Conservation (phyloP, 139 green algal species). For the Chlorella sp. region DNA sequence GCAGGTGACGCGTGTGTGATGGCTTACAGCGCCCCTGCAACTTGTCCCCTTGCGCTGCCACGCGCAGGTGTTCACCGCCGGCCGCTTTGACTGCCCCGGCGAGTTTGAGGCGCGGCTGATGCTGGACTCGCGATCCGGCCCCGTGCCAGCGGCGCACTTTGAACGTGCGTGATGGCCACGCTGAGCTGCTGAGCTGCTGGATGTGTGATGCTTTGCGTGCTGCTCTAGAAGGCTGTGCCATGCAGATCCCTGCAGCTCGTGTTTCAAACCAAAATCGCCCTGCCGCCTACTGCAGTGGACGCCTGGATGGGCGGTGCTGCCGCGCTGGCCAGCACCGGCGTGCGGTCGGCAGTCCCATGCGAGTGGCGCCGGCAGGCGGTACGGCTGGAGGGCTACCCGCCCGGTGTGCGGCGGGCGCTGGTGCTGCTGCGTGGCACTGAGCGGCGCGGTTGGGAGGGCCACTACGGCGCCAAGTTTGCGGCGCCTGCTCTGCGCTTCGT, state of each 20-base stretch:
- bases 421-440: slow-evolving; percentile 4
- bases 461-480: slow-evolving; percentile 4
- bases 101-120: not conserved
- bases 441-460: not conserved
- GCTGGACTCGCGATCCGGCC: not conserved
- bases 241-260: too few relatives aligned
- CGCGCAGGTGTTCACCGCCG: not conserved
- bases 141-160: not conserved
- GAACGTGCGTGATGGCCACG: not conserved
- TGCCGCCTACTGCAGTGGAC: not conserved
- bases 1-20: not conserved
- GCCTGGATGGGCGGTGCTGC: not conserved
- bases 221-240: too few relatives aligned
- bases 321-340: not conserved
- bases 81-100: slow-evolving; percentile 3
- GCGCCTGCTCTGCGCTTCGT: slow-evolving; percentile 4
- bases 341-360: not conserved
- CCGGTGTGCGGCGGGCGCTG: not conserved
- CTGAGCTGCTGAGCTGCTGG: not conserved
- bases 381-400: not conserved
- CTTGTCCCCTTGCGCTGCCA: not conserved
- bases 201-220: too few relatives aligned
- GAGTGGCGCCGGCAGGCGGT: not conserved
- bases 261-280: too few relatives aligned
- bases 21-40: too few relatives aligned